Evolutionary conservation across 2,329 filamentous ascomycete genomes (phyloP), one percentile per base, ranked within the genome.

Genomic region (Zarea fungicola): DNA sequence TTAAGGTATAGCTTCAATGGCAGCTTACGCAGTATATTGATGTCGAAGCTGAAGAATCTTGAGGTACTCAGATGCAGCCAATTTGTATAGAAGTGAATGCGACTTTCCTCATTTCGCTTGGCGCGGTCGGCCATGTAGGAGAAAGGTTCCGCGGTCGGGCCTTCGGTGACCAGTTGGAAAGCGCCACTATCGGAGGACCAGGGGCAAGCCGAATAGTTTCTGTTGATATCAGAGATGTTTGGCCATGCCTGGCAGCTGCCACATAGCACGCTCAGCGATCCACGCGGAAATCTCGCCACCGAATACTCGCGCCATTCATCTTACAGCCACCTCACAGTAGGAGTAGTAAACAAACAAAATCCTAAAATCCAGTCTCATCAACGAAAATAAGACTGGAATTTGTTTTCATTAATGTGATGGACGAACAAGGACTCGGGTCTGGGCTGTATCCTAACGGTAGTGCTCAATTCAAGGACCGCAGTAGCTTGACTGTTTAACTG

Each of bases 81-180:
- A 31, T 18, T 6, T 23, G 16, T 29, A 18, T 18, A 21, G 16
- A 28, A 21, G 18, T 26, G 14, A 25, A 42, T 42, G 39, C 10
- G n/a, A 42, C 39, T 19, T 42, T 42, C 39, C 39, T 28, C 14
- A 42, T 42, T 42, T 13, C 21, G 25, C 25, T 16, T 42, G 39
- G 39, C 39, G 22, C n/a, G n/a, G 37, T 11, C 22, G 14, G 14
- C 25, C 23, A 19, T 16, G 28, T 26, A 29, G 39, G 18, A 37
- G 7, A 21, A 22, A 19, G 13, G 11, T 6, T 6, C 14, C n/a
- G 18, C 19, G 18, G 35, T 35, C 32, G 16, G 21, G 9, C 18
- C n/a, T n/a, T 10, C 10, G 19, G 18, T 6, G 18, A 21, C 18
- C n/a, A 21, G 35, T 22, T 22, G 18, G n/a, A 37, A 35, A 22